phyloP scores from a whole-genome alignment of 352 stramenopile genomes.

The Paralagenidium karlingii region DNA sequence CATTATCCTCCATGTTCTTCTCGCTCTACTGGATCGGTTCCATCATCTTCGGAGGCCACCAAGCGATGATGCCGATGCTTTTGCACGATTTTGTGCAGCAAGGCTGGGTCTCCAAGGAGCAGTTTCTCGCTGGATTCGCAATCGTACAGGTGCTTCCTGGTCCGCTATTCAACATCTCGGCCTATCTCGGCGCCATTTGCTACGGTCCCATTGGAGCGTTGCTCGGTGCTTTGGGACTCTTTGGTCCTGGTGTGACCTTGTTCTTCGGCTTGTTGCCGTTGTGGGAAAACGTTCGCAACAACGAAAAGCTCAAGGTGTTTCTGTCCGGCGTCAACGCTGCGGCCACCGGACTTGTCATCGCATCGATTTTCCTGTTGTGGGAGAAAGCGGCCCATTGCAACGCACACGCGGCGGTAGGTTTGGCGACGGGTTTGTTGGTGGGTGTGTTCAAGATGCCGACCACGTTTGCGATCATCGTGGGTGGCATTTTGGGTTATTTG shows the following conservation, averaged over 20 bases:
- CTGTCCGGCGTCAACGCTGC: slow-evolving; percentile 86
- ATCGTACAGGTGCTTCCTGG: slow-evolving; percentile 90
- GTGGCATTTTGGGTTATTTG: slow-evolving; percentile 34
- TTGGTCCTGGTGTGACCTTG: slow-evolving; percentile 86
- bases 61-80: slow-evolving; percentile 91
- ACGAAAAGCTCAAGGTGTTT: slow-evolving; percentile 75
- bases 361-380: slow-evolving; percentile 83
- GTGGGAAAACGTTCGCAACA: slow-evolving; percentile 83
- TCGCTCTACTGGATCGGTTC: slow-evolving; percentile 90
- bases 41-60: slow-evolving; percentile 91
- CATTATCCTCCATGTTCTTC: slow-evolving; percentile 71
- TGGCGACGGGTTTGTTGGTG: slow-evolving; percentile 65
- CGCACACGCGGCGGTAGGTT: slow-evolving; percentile 75
- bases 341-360: slow-evolving; percentile 83
- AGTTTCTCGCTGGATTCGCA: slow-evolving; percentile 90
- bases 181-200: slow-evolving; percentile 84
- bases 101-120: slow-evolving; percentile 85
- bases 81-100: slow-evolving; percentile 62
- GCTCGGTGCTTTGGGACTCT: slow-evolving; percentile 81
- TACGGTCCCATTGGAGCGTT: slow-evolving; percentile 79
- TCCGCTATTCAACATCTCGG: slow-evolving; percentile 92
- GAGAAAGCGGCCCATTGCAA: slow-evolving; percentile 72
- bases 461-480: slow-evolving; percentile 39
- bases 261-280: slow-evolving; percentile 88
- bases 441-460: slow-evolving; percentile 65